Evolutionary conservation across 768 basidiomycete species (phyloP).

Genomic region (Calocera viscosa): DNA sequence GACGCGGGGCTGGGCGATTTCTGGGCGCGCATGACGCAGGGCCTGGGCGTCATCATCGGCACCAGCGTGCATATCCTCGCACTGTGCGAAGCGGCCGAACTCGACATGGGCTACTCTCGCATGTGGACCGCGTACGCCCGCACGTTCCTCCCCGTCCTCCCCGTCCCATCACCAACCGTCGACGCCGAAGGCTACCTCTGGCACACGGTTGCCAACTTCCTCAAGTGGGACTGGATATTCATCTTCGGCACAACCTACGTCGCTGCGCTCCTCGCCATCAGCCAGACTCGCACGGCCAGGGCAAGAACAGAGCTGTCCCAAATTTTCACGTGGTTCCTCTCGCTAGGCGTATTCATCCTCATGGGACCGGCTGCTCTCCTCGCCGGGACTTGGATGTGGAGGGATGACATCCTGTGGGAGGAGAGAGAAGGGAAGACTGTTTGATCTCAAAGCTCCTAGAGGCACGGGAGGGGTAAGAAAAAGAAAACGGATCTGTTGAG

Average conservation of each 20-base stretch:
- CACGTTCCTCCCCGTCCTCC: background rate
- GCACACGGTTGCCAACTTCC: conserved; percentile 4
- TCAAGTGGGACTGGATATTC: conserved; percentile 5
- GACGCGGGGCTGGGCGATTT: background rate
- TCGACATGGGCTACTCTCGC: background rate
- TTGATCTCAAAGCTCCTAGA: background rate
- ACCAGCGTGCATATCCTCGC: background rate
- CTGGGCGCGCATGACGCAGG: background rate
- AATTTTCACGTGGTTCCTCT: background rate
- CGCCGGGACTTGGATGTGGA: background rate
- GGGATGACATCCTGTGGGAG: conserved; percentile 4
- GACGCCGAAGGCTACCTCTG: conserved; percentile 1
- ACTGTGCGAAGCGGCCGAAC: background rate
- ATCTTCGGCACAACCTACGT: background rate
- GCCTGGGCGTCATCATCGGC: background rate
- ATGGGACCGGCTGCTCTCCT: background rate
- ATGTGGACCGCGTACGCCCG: background rate
- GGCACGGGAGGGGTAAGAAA: background rate
- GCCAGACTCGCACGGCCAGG: background rate
- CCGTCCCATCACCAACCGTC: background rate
- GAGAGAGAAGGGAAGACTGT: background rate
- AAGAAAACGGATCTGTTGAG: no score
- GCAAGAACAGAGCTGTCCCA: background rate
- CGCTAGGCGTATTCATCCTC: background rate
- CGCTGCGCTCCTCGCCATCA: background rate